These are phyloP conservation scores for Zymoseptoria ardabiliae DNA, from an alignment of 2,329 filamentous ascomycete genomes.

Conservation along the genomic window DNA sequence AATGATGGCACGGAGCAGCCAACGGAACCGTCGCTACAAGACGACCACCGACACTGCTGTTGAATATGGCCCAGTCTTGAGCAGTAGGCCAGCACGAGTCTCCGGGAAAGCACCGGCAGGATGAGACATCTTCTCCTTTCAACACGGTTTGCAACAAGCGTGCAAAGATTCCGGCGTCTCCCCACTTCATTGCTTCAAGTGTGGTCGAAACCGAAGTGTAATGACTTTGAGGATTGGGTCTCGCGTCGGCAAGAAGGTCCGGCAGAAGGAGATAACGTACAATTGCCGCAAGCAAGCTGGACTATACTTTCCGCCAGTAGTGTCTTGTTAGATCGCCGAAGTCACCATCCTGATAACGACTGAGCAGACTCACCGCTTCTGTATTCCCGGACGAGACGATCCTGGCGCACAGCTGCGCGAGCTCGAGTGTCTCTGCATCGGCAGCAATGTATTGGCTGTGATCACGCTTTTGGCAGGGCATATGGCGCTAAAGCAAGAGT, in stretches of 20 bases:
- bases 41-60: conserved; percentile 44
- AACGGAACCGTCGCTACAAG: conserved; percentile 49
- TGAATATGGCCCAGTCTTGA: conserved; percentile 44
- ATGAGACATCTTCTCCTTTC: neutral
- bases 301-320: neutral
- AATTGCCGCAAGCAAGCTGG: neutral
- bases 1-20: conserved; percentile 47
- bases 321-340: neutral
- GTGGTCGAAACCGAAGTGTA: neutral
- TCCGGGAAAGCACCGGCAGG: conserved; percentile 45
- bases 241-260: neutral
- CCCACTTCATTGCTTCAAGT: neutral
- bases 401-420: neutral
- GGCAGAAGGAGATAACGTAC: neutral
- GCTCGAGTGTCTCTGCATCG: neutral
- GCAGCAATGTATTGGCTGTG: neutral
- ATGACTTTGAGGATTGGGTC: neutral
- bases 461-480: neutral
- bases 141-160: neutral
- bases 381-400: neutral
- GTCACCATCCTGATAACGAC: neutral
- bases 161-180: neutral
- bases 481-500: neutral
- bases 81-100: conserved; percentile 49
- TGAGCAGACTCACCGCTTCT: neutral